Evolutionary conservation across 345 rosid species (phyloP), one percentile per base, ranked within the genome.

Genomic region (Brassica juncea): DNA sequence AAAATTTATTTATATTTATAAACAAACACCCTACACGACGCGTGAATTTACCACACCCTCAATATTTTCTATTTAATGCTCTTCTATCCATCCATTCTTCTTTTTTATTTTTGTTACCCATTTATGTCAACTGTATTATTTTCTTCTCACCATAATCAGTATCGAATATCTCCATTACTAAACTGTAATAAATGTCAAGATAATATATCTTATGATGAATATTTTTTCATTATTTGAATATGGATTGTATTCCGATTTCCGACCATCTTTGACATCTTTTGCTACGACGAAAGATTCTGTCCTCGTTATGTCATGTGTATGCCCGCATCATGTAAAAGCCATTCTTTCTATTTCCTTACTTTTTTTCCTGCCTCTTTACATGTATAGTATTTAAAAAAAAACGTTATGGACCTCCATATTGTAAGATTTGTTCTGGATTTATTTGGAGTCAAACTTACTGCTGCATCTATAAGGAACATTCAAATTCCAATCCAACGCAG

Each of bases 231-330:
- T 32, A 86, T 82, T 80, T 86, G 87, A 77, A 86, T 86, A 81
- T 86, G 39, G 80, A 19, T 15, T 72, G 84, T 84, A 89, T 92
- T 89, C 97, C 90, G 97, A 88, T 97, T 90, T 90, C 97, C 98
- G 98, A 89, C 99, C 81, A 73, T 87, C 87, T 89, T 91, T 87
- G 75, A 75, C 84, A 77, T 63, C 81, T 14, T 66, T 79, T 12
- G 71, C 47, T 57, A 59, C 15, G 31, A 55, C 37, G 72, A 55
- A 70, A 75, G 80, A 80, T 75, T 80, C 44, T 74, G 76, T 75
- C 71, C 5, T 78, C 21, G 6, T 28, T 39, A 30, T 72, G 61
- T 71, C 76, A 42, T 66, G 39, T 14, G 71, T 66, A 57, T 70
- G 49, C 49, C 47, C 58, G n/a, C 72, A 77, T 30, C 6, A 42